Conservation (phyloP, 345 rosid species). For the Garcia nutans region DNA sequence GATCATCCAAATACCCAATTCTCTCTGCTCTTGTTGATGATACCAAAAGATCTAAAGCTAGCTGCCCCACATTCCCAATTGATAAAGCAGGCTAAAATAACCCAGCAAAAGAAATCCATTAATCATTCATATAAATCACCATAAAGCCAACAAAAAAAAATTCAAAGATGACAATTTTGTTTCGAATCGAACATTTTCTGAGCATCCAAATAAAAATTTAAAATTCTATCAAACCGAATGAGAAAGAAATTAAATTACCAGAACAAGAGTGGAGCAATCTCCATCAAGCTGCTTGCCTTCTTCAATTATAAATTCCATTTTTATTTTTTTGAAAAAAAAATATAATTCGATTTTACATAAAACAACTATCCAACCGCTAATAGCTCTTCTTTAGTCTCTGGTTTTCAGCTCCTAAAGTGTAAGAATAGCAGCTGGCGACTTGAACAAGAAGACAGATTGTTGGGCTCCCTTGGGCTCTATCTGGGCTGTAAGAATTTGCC, state of each 20-base stretch:
- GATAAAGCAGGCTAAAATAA: conserved; percentile 73
- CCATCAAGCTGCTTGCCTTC: conserved; percentile 48
- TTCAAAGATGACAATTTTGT: not conserved
- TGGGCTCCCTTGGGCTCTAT: not conserved
- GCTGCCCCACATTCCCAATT: conserved; percentile 89
- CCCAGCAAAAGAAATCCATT: not conserved
- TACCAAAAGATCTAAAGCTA: conserved; percentile 82
- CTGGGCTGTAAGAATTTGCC: not conserved
- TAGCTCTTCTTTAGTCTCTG: not conserved
- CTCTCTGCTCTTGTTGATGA: conserved; percentile 66
- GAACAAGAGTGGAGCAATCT: conserved; percentile 62
- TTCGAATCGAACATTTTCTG: not conserved
- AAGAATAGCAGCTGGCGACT: not conserved
- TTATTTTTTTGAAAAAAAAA: not conserved
- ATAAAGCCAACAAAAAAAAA: not conserved
- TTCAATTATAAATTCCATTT: conserved; percentile 67
- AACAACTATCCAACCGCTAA: not conserved
- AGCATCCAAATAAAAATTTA: not conserved
- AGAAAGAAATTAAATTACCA: conserved; percentile 42
- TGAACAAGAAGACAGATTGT: conserved; percentile 23
- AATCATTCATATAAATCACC: not conserved
- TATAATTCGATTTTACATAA: not conserved
- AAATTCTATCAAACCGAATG: not conserved
- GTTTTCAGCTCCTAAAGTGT: not conserved
- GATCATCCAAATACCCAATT: conserved; percentile 76